Percentiles rank a stretch among this genome's conserved stretches.
Evolutionary conservation across 2,329 filamentous ascomycete genomes (phyloP).

Genomic region (Beauveria bassiana): DNA sequence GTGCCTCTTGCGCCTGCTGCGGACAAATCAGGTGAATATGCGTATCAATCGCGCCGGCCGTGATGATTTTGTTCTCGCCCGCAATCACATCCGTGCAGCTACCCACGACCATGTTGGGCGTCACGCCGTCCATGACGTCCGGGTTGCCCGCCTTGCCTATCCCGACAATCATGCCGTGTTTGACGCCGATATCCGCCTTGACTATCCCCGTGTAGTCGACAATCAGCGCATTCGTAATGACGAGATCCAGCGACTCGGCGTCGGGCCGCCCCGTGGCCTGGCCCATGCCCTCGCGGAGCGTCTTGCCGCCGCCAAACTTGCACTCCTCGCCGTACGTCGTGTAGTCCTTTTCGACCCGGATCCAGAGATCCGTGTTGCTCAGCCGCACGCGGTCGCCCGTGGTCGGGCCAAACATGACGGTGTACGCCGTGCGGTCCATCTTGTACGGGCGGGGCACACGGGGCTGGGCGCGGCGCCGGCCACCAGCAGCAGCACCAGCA

Average conservation of each 20-base stretch:
- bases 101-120: conserved; percentile 71
- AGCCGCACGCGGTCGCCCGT: conserved; percentile 78
- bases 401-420: conserved; percentile 87
- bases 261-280: conserved; percentile 74
- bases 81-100: conserved; percentile 88
- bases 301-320: conserved; percentile 92
- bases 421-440: conserved; percentile 75
- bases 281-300: conserved; percentile 89
- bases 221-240: conserved; percentile 83
- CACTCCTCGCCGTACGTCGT: conserved; percentile 89
- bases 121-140: conserved; percentile 90
- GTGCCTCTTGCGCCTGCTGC: conserved; percentile 76
- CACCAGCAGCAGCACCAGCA: conserved; percentile 67
- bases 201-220: conserved; percentile 90
- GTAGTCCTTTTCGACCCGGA: conserved; percentile 79
- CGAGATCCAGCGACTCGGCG: conserved; percentile 68
- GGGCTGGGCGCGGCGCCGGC: conserved; percentile 79
- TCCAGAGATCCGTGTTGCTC: conserved; percentile 80
- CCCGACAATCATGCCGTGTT: conserved; percentile 74
- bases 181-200: conserved; percentile 94
- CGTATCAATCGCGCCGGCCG: conserved; percentile 80
- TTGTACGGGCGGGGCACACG: conserved; percentile 69
- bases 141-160: conserved; percentile 95
- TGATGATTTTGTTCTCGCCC: conserved; percentile 83
- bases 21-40: conserved; percentile 96